phyloP scores from a whole-genome alignment of 140 eudicot species.

The Stevia rebaudiana region DNA sequence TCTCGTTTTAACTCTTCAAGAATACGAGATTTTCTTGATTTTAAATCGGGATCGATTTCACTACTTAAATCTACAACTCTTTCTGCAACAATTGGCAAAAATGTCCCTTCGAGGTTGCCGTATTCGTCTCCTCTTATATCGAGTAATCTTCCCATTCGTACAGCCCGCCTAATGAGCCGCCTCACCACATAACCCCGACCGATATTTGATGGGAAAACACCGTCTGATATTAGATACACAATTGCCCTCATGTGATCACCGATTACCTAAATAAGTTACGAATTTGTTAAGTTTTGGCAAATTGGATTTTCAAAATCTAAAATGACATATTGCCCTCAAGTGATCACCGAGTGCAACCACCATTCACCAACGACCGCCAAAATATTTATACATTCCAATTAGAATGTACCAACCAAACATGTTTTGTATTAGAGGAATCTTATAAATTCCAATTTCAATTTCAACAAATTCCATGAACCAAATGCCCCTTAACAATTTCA shows the following conservation, averaged over 20 bases:
- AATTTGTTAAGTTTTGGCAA: not conserved
- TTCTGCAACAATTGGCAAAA: conserved; percentile 72
- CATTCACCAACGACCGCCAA: too few relatives aligned
- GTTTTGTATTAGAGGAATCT: too few relatives aligned
- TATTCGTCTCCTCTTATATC: conserved; percentile 65
- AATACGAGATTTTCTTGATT: conserved; percentile 49
- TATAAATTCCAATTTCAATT: too few relatives aligned
- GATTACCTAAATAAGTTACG: conserved; percentile 47
- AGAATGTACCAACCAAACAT: too few relatives aligned
- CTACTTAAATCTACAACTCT: conserved; percentile 67
- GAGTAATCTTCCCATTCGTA: conserved; percentile 77
- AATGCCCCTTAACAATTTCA: too few relatives aligned
- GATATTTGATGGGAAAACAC: conserved; percentile 84
- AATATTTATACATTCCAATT: too few relatives aligned
- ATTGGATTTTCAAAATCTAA: too few relatives aligned
- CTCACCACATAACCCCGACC: conserved; percentile 91
- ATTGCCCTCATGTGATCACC: conserved; percentile 97
- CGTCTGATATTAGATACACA: conserved; percentile 82
- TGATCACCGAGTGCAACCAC: too few relatives aligned
- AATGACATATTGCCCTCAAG: too few relatives aligned
- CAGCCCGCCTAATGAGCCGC: conserved; percentile 83
- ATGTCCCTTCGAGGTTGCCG: conserved; percentile 72
- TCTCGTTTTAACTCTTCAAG: conserved; percentile 73
- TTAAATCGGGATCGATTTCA: conserved; percentile 61
- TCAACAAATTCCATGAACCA: too few relatives aligned